Evolutionary conservation across 306 rosid species (phyloP).

Genomic region (Carpinus fangiana): DNA sequence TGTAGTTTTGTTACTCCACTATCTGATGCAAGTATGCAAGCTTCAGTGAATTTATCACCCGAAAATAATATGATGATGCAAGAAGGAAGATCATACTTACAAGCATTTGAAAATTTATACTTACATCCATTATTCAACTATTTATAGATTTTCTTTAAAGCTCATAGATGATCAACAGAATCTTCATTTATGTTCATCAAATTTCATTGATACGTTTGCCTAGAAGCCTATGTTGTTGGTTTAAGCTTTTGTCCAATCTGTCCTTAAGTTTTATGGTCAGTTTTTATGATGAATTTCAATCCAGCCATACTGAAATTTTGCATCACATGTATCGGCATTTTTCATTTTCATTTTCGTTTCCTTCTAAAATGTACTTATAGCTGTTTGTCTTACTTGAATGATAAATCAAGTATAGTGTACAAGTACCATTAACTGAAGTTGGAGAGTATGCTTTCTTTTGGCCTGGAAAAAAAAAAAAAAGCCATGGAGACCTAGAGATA

Average conservation of each 20-base stretch:
- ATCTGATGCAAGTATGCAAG: neutral
- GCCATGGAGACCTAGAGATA: neutral
- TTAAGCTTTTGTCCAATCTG: neutral
- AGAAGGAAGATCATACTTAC: neutral
- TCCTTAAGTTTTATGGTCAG: neutral
- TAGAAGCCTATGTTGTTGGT: conserved; percentile 4
- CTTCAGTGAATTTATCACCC: neutral
- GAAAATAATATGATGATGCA: neutral
- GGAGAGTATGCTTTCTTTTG: neutral
- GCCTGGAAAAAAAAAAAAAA: neutral
- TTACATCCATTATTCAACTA: neutral
- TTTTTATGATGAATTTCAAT: conserved; percentile 1
- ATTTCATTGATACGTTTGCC: neutral
- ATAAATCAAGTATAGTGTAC: neutral
- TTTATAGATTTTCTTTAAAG: neutral
- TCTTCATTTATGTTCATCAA: neutral
- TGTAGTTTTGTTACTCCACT: neutral
- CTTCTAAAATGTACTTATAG: neutral
- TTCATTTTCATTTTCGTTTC: neutral
- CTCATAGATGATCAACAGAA: neutral
- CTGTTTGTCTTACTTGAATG: conserved; percentile 15
- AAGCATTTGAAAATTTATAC: neutral
- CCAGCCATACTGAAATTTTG: conserved; percentile 1
- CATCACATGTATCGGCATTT: no score
- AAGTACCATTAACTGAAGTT: neutral